Conservation (phyloP, 2,329 filamentous ascomycete genomes). For the Diplocarpon rosae region DNA sequence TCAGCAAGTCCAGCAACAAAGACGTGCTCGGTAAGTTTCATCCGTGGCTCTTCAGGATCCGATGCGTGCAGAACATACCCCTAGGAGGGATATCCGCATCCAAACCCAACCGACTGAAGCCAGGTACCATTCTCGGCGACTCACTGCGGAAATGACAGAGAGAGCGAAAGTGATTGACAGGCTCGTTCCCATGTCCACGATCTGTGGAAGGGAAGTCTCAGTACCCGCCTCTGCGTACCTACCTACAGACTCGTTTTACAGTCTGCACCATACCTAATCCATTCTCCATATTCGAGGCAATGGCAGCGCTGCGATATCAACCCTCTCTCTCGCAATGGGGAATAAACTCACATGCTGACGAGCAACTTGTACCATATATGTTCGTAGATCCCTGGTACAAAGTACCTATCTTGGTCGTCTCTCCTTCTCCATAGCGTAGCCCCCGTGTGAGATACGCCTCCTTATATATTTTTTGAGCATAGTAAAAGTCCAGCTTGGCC, state of each 20-base stretch:
- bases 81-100: conserved; percentile 59
- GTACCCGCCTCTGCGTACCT: conserved; percentile 57
- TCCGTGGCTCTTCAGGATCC: conserved; percentile 67
- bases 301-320: conserved; percentile 41
- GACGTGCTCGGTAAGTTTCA: conserved; percentile 64
- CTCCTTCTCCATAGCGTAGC: conserved; percentile 54
- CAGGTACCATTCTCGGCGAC: conserved; percentile 8
- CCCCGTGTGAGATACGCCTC: conserved; percentile 64
- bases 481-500: no score
- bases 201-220: conserved; percentile 21
- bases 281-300: conserved; percentile 60
- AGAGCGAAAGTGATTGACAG: conserved; percentile 69
- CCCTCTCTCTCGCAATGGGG: background rate
- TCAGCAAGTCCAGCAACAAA: conserved; percentile 71
- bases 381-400: conserved; percentile 63
- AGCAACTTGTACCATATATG: conserved; percentile 93
- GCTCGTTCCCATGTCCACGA: conserved; percentile 54
- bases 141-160: conserved; percentile 52
- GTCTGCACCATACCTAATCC: conserved; percentile 46
- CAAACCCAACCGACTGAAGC: background rate
- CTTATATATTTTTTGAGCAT: conserved; percentile 43
- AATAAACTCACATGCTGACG: conserved; percentile 61
- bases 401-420: conserved; percentile 54
- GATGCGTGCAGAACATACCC: conserved; percentile 69
- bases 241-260: conserved; percentile 57